These are phyloP conservation scores for Arabis hirsuta DNA, from an alignment of 345 rosid genomes.

Conservation along the genomic window DNA sequence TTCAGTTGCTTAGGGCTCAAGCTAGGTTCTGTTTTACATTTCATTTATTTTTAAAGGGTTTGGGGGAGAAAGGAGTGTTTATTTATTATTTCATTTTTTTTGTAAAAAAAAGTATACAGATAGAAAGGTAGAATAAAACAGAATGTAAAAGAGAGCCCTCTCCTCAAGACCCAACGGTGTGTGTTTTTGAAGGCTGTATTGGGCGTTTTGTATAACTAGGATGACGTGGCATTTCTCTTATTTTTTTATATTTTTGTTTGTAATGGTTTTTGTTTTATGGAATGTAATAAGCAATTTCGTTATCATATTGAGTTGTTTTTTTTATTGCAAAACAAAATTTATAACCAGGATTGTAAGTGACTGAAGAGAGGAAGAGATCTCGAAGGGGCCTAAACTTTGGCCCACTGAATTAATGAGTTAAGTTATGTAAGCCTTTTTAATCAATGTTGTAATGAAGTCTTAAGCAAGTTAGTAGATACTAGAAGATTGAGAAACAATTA, in stretches of 20 bases:
- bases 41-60: slow-evolving; percentile 4
- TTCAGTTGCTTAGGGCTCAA: slow-evolving; percentile 49
- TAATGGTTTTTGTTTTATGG: slow-evolving; percentile 6
- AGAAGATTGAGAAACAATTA: no score
- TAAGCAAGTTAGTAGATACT: no score
- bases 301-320: background rate
- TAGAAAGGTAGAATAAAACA: slow-evolving; percentile 21
- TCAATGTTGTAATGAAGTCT: no score
- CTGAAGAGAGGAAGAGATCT: no score
- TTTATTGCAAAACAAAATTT: background rate
- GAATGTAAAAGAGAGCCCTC: slow-evolving; percentile 38
- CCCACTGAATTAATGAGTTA: no score
- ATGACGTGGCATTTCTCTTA: slow-evolving; percentile 41
- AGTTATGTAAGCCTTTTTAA: no score
- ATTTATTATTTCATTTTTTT: slow-evolving; percentile 32
- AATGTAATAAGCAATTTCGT: background rate
- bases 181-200: slow-evolving; percentile 37
- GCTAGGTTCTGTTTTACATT: slow-evolving; percentile 11
- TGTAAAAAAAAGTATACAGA: slow-evolving; percentile 25
- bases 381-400: no score
- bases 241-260: background rate
- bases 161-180: slow-evolving; percentile 42
- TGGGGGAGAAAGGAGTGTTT: background rate
- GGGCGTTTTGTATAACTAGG: slow-evolving; percentile 40
- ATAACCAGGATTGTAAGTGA: no score